Evolutionary conservation across 2,329 filamentous ascomycete genomes (phyloP), one percentile per base, ranked within the genome.

Genomic region (Pseudocercospora crystallina): DNA sequence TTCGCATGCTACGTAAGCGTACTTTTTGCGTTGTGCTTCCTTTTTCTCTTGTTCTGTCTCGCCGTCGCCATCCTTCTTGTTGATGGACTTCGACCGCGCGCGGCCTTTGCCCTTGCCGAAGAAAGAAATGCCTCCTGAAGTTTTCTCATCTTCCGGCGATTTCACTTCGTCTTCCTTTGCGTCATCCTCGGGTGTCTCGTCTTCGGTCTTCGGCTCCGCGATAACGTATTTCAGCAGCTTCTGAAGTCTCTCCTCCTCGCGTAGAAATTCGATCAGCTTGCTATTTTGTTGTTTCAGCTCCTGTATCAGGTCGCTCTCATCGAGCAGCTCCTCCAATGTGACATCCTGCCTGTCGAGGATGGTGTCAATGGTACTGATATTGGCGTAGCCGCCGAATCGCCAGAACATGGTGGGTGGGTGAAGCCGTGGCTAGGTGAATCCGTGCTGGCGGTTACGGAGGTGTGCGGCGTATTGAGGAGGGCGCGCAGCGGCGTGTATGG

Each of bases 381-480:
- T 95, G 80, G 91, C 89, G 81, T 97, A 97, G 69, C 90, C 90
- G 81, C 94, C 92, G 81, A 97, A 99, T 76, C 92, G 87, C 94
- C 94, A 99, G 76, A 99, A 99, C 94, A 99, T 99, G 78, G 73
- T 92, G 85, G 66, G 42, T 31, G 20, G 3, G 20, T 26, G 20
- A 26, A 32, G 26, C 40, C 31, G 54, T 29, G 32, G 40, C 43
- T 48, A 44, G 38, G 53, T 48, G 37, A 49, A 32, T 36, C 51
- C 40, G 42, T 46, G 51, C 31, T 46, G 37, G 47, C 50, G 46
- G 47, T 41, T n/a, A 39, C 45, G 47, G 36, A 31, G 37, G 32
- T 42, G 49, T 39, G 29, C 38, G 41, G 35, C 45, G 33, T 14
- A 36, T 13, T 36, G 42, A 34, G 20, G 20, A 26, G 33, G 30